Base-by-base conservation (phyloP, 345 rosid species). In the Xanthoceras sorbifolium region DNA sequence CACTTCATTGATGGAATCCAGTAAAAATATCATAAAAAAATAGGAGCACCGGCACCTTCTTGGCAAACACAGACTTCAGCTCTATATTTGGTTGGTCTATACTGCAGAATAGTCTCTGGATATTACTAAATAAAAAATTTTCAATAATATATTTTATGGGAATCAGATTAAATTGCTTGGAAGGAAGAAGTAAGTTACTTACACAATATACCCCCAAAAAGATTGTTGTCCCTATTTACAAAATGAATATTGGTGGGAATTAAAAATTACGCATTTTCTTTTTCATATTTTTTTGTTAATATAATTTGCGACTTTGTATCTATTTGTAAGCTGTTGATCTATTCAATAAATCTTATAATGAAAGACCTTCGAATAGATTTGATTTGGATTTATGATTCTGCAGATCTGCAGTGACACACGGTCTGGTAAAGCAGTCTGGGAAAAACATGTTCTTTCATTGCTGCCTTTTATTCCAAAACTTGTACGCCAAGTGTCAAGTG, bases 401-500 rank as follows among this genome's bases (percentile, higher is more conserved):
- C 87, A 93, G 98, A 64, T 64, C 50, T 76, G 81, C 81, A 82
- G 86, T 73, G 82, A 74, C 72, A 78, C 54, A n/a, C 77, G 77
- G 73, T 79, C 84, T 50, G 82, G 83, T 73, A 89, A 82, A 86
- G 77, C 82, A 59, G 69, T 52, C 54, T 77, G 84, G 64, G 89
- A 87, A 55, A 89, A 89, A 73, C 87, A 83, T 78, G 70, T 86
- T 64, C 83, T 84, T 60, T 63, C 77, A 42, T 83, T 96, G 44
- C 78, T 92, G 67, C 87, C 89, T 40, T 93, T 82, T 83, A 76
- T 92, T 70, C 92, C 99, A 72, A 90, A 87, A 81, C 92, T 92
- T 77, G 69, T 89, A 55, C 78, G 74, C 32, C 85, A 82, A 69
- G 84, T 88, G 77, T 75, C 75, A 42, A 75, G 64, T 66, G 63